Percentiles rank a stretch among this genome's conserved stretches.
These are phyloP conservation scores for Candida ascalaphidarum DNA, from an alignment of 805 yeast species.

Conservation along the genomic window DNA sequence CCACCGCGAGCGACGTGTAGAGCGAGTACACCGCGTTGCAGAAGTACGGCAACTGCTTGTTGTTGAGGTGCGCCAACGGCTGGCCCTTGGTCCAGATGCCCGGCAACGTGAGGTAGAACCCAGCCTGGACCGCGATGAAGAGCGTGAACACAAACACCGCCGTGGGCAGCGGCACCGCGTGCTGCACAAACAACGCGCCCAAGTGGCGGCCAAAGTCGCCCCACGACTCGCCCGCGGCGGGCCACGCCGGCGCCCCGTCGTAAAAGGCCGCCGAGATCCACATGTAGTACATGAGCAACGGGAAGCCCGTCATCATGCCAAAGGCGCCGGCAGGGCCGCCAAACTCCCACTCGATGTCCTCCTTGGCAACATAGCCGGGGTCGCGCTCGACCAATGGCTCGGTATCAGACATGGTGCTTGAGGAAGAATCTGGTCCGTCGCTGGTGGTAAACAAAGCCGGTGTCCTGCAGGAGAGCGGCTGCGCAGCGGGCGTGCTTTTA, in stretches of 20 bases:
- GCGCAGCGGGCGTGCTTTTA: too few relatives aligned
- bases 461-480: too few relatives aligned
- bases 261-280: constrained; percentile 86
- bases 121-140: constrained; percentile 60
- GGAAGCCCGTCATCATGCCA: constrained; percentile 91
- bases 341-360: constrained; percentile 73
- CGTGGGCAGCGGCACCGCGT: constrained; percentile 50
- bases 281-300: constrained; percentile 91
- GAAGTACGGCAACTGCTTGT: constrained; percentile 79
- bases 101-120: constrained; percentile 77
- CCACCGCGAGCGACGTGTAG: constrained; percentile 56
- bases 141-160: constrained; percentile 67
- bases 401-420: too few relatives aligned
- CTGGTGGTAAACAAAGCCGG: too few relatives aligned
- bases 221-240: constrained; percentile 50
- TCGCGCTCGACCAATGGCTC: too few relatives aligned
- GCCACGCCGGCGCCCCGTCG: constrained; percentile 65
- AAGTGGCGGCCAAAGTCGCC: constrained; percentile 32
- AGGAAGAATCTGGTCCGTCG: too few relatives aligned
- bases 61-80: constrained; percentile 74
- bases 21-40: constrained; percentile 89
- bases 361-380: constrained; percentile 27
- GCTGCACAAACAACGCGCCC: constrained; percentile 33
- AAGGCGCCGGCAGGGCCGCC: constrained; percentile 89
- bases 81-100: constrained; percentile 95